phyloP scores from a whole-genome alignment of 768 basidiomycete genomes.

The Hygrophoropsis aurantiaca region DNA sequence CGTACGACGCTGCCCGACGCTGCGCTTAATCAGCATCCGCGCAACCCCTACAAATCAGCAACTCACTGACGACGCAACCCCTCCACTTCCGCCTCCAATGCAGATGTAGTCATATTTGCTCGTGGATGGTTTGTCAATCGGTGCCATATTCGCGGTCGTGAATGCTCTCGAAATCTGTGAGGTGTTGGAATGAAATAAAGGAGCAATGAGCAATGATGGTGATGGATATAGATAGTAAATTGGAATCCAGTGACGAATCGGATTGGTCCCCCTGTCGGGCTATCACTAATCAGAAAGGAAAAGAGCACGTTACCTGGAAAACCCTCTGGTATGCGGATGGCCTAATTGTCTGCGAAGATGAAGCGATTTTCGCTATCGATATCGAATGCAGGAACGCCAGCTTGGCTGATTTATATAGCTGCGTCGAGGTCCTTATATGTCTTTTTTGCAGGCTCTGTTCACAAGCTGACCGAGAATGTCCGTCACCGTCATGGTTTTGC shows the following conservation, averaged over 20 bases:
- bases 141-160: constrained; percentile 60
- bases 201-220: too few relatives aligned
- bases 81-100: constrained; percentile 93
- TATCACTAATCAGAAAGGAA: constrained; percentile 27
- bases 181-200: too few relatives aligned
- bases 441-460: too few relatives aligned
- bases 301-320: constrained; percentile 20
- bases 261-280: too few relatives aligned
- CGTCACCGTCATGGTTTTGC: too few relatives aligned
- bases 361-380: constrained; percentile 13
- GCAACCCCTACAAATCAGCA: constrained; percentile 10
- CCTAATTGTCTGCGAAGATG: constrained; percentile 3
- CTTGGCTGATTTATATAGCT: not conserved
- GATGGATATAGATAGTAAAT: too few relatives aligned
- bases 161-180: constrained; percentile 49
- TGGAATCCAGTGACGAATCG: too few relatives aligned
- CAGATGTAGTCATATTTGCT: constrained; percentile 83
- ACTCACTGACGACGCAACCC: constrained; percentile 82
- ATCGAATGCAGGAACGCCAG: constrained; percentile 8
- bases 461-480: too few relatives aligned
- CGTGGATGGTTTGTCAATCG: constrained; percentile 59
- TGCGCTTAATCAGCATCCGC: constrained; percentile 33
- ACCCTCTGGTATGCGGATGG: constrained; percentile 18
- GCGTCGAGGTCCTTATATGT: too few relatives aligned
- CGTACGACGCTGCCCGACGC: constrained; percentile 90